Conservation (phyloP, 768 basidiomycete genomes). For the Lentinula edodes region DNA sequence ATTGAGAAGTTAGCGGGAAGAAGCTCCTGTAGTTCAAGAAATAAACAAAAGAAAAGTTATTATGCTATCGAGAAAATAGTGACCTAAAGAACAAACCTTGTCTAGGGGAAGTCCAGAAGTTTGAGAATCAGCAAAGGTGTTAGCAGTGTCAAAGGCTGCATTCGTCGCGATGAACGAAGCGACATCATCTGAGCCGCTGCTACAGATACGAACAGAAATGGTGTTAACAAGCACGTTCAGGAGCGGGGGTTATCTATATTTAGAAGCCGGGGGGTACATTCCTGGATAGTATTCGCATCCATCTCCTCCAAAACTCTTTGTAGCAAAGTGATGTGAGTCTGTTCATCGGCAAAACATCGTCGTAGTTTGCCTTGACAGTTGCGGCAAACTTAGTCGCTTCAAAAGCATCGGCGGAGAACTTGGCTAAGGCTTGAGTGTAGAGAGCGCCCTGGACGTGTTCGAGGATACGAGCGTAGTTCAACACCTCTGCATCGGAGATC, state of each 20-base stretch:
- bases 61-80: slow-evolving; percentile 17
- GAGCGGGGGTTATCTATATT: slow-evolving; percentile 10
- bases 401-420: slow-evolving; percentile 43
- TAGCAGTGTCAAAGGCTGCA: slow-evolving; percentile 47
- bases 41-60: too few species aligned
- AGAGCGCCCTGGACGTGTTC: slow-evolving; percentile 44
- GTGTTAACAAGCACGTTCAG: neutral
- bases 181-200: slow-evolving; percentile 39
- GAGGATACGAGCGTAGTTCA: slow-evolving; percentile 45
- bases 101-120: slow-evolving; percentile 37
- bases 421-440: slow-evolving; percentile 37
- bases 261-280: slow-evolving; percentile 61
- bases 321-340: slow-evolving; percentile 49
- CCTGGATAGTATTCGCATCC: slow-evolving; percentile 31
- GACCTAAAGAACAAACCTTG: slow-evolving; percentile 23
- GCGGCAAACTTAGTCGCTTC: slow-evolving; percentile 39
- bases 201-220: neutral
- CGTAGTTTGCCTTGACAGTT: slow-evolving; percentile 44
- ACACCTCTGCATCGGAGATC: slow-evolving; percentile 14
- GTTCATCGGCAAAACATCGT: slow-evolving; percentile 52
- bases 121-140: slow-evolving; percentile 41
- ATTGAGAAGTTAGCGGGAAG: slow-evolving; percentile 41
- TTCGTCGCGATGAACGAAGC: slow-evolving; percentile 44
- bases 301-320: slow-evolving; percentile 38
- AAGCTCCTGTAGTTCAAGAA: slow-evolving; percentile 17